Evolutionary conservation across 371 early-diverging fungal species (phyloP), one percentile per base, ranked within the genome.

Genomic region (Rhizomucor pusillus): DNA sequence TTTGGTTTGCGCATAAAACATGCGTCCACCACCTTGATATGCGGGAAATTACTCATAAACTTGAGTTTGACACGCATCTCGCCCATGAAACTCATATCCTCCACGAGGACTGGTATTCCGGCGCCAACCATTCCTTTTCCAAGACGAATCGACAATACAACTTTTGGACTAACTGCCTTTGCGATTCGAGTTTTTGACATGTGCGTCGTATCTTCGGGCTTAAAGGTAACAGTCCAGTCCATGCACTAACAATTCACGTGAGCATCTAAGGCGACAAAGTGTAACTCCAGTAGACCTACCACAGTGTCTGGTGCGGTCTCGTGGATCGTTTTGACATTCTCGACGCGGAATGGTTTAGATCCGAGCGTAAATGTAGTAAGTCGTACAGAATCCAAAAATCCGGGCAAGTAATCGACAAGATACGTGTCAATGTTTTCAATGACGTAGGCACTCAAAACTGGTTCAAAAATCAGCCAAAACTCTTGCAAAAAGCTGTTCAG

Each of bases 401-500:
- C 83, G 1, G 99, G 97, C 29, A 90, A 86, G 52, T 84, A 86
- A 47, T 91, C 87, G 3, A 81, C 86, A 36, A 97, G 69, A 35
- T 90, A 80, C 40, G 76, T 78, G 71, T 93, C 89, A 47, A 90
- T 85, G 19, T 79, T 80, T 43, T 85, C 86, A 18, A 90, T 86
- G 19, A 96, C 82, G 9, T 84, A 77, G 10, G 86, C 85, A 44
- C 93, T 90, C 46, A 99, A 71, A 4, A 86, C 85, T 1, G 99
- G 95, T 75, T 99, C 99, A 57, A 90, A 92, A 53, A 94, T 94
- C 13, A 90, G 71, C 99, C 99, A 99, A 67, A 97, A 93, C 20
- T 77, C 74, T 47, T 74, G 53, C 44, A 96, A 65, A 66, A 98
- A 92, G 67, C 85, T 89, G 72, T 99, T 99, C 57, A 99, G 71